Evolutionary conservation across 306 rosid genomes (phyloP).

Genomic region (Lagenaria siceraria): DNA sequence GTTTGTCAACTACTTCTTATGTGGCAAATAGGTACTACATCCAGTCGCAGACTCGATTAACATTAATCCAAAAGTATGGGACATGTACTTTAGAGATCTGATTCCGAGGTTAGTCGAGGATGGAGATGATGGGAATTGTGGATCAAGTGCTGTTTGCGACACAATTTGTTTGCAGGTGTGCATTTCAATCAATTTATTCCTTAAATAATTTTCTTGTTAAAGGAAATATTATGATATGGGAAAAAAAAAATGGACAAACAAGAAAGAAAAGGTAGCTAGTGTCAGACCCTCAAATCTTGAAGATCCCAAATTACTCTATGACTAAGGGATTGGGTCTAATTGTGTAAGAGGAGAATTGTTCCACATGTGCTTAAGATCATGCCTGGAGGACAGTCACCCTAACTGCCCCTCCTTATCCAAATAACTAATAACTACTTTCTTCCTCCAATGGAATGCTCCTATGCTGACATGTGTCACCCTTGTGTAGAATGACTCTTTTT

Average conservation of each 20-base stretch:
- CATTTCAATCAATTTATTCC: conserved; percentile 5
- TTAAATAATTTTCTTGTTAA: not conserved
- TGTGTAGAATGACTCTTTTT: too few relatives aligned
- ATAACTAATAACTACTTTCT: too few relatives aligned
- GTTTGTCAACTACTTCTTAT: not conserved
- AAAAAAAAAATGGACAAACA: not conserved
- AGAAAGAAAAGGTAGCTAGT: not conserved
- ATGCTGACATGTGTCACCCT: too few relatives aligned
- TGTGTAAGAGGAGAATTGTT: too few relatives aligned
- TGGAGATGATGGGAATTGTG: conserved; percentile 89
- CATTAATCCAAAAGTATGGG: conserved; percentile 70
- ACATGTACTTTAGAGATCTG: conserved; percentile 66
- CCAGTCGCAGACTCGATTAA: conserved; percentile 64
- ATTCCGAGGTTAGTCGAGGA: conserved; percentile 61
- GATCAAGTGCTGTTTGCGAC: conserved; percentile 84
- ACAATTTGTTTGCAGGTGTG: conserved; percentile 86
- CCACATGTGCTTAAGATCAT: too few relatives aligned
- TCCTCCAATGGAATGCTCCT: too few relatives aligned
- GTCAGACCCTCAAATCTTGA: too few relatives aligned
- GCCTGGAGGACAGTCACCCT: too few relatives aligned
- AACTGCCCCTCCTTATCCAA: too few relatives aligned
- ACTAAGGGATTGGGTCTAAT: too few relatives aligned
- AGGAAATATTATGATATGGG: not conserved
- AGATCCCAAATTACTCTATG: too few relatives aligned
- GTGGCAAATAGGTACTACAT: conserved; percentile 56